These are phyloP conservation scores for Multifurca ochricompacta DNA, from an alignment of 768 basidiomycete species.

Conservation along the genomic window DNA sequence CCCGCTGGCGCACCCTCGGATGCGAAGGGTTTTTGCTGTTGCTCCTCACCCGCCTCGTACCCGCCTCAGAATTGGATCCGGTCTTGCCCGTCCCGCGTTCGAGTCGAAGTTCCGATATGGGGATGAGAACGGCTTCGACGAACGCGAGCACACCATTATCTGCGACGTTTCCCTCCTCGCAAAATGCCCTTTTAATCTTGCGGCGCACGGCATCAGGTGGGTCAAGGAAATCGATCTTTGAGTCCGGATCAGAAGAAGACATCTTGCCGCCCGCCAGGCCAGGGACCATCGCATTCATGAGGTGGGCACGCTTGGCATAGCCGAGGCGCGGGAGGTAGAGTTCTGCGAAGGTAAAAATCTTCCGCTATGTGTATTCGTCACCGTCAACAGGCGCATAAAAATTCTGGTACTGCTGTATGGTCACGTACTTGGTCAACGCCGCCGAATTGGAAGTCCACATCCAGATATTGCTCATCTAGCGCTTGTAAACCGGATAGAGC, in stretches of 20 bases:
- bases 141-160: slow-evolving; percentile 88
- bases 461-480: slow-evolving; percentile 95
- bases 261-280: slow-evolving; percentile 94
- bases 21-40: slow-evolving; percentile 55
- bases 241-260: slow-evolving; percentile 96
- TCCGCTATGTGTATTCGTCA: slow-evolving; percentile 51
- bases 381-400: background rate
- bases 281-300: slow-evolving; percentile 98
- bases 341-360: slow-evolving; percentile 98
- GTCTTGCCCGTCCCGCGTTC: slow-evolving; percentile 41
- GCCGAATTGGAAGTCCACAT: slow-evolving; percentile 95
- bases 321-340: slow-evolving; percentile 90
- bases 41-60: slow-evolving; percentile 34
- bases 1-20: slow-evolving; percentile 66
- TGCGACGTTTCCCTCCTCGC: slow-evolving; percentile 82
- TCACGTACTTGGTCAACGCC: slow-evolving; percentile 85
- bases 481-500: slow-evolving; percentile 94
- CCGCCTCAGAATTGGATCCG: slow-evolving; percentile 33
- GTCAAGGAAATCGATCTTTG: slow-evolving; percentile 97
- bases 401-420: background rate
- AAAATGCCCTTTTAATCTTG: slow-evolving; percentile 90
- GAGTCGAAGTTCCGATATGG: slow-evolving; percentile 67
- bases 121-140: slow-evolving; percentile 79
- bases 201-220: slow-evolving; percentile 71
- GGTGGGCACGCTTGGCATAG: slow-evolving; percentile 88